Evolutionary conservation across 1,139 yeast genomes (phyloP), one percentile per base, ranked within the genome.

Genomic region (Geotrichum citri-aurantii): DNA sequence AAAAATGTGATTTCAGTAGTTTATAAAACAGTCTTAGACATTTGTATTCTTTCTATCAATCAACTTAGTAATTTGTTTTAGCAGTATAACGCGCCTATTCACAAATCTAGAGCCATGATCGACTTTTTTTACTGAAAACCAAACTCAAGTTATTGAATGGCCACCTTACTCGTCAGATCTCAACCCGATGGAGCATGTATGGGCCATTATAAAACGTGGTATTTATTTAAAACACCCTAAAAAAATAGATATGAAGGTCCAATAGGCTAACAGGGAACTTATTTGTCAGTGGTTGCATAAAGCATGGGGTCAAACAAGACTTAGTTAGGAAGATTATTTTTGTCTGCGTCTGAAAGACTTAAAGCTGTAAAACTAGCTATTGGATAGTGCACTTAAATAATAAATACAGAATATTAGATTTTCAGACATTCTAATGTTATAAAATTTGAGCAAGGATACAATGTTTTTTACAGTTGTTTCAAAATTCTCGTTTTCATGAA

Each of bases 401-500:
- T 10, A 27, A 27, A 27, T 27, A 10, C 31, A 27, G 10, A 27
- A 10, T 27, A 7, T 27, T 10, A 27, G 31, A 7, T 27, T 27
- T 27, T 27, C 31, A 27, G 31, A 27, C 6, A 27, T 27, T 7
- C 10, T 27, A 7, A 7, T 7, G 6, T 27, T 87, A 50, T 96
- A 96, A 62, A 81, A 82, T 64, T 95, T 79, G 71, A 89, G n/a
- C n/a, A n/a, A n/a, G n/a, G n/a, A 88, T n/a, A 87, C 82, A 63
- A 81, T 81, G 0, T 96, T 96, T n/a, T n/a, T 69, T 83, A 85
- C 3, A 95, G 91, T 59, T 89, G 74, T 61, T 89, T 88, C 0
- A 92, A 86, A 46, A 89, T 96, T 48, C 96, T n/a, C n/a, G n/a
- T n/a, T n/a, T n/a, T n/a, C n/a, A n/a, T n/a, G n/a, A n/a, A n/a